A percentile compares a stretch with the other conserved stretches of the same genome.
phyloP scores from a whole-genome alignment of 176 grass and related monocot genomes.

The Triticum urartu region DNA sequence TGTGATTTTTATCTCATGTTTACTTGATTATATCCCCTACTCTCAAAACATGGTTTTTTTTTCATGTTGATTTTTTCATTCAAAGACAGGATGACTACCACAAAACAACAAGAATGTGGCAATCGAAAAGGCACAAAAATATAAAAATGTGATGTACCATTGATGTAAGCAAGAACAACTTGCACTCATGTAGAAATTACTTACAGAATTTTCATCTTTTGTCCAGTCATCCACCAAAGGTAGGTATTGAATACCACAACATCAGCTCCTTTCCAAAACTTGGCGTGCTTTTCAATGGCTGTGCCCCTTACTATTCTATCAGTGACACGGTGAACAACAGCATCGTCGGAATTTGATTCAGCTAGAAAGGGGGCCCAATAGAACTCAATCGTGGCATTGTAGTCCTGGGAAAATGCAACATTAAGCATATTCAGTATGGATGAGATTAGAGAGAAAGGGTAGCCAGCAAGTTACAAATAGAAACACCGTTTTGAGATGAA shows the following conservation, averaged over 20 bases:
- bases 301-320: conserved; percentile 63
- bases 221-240: conserved; percentile 91
- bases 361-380: conserved; percentile 98
- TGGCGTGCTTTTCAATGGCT: conserved; percentile 76
- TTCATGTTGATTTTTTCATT: background rate
- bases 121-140: background rate
- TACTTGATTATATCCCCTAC: background rate
- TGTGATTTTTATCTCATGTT: background rate
- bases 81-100: background rate
- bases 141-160: background rate
- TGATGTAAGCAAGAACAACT: background rate
- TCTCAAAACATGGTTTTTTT: background rate
- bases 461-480: background rate
- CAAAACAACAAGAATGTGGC: background rate
- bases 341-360: conserved; percentile 91
- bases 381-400: conserved; percentile 95
- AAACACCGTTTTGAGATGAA: background rate
- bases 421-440: conserved; percentile 7
- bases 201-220: conserved; percentile 88
- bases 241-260: conserved; percentile 96
- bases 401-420: conserved; percentile 48
- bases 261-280: conserved; percentile 78
- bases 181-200: background rate
- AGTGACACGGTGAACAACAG: conserved; percentile 57
- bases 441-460: background rate